Conservation (phyloP, 1,139 yeast species). For the Saccharomyces pastorianus region DNA sequence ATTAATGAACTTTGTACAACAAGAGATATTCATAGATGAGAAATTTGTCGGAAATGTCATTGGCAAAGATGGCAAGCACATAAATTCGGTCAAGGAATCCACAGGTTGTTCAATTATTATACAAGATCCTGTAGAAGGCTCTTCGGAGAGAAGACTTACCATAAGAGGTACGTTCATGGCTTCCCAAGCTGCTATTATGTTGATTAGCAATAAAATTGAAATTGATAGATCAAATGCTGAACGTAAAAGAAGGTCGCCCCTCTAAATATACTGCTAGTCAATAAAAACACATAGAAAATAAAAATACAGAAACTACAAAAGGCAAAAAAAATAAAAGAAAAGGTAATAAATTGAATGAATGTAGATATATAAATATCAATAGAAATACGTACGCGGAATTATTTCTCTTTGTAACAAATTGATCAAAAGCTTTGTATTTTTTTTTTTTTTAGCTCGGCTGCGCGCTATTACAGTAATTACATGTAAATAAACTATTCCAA, state of each 20-base stretch:
- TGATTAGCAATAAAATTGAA: slow-evolving; percentile 70
- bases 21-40: slow-evolving; percentile 70
- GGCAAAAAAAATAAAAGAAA: not conserved
- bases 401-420: not conserved
- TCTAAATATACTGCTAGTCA: not conserved
- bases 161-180: slow-evolving; percentile 63
- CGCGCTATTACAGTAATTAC: not conserved
- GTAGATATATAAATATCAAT: not conserved
- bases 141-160: slow-evolving; percentile 55
- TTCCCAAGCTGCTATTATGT: slow-evolving; percentile 67
- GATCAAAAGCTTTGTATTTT: not conserved
- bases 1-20: slow-evolving; percentile 31
- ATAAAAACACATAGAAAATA: not conserved
- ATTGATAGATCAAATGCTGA: slow-evolving; percentile 23
- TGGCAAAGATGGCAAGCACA: slow-evolving; percentile 80
- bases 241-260: slow-evolving; percentile 4
- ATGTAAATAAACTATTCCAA: not conserved
- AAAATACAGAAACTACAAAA: not conserved
- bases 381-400: not conserved
- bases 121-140: slow-evolving; percentile 44
- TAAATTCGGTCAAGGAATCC: slow-evolving; percentile 67
- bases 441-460: not conserved
- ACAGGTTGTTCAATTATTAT: slow-evolving; percentile 74
- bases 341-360: not conserved
- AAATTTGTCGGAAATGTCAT: slow-evolving; percentile 76